A percentile compares a stretch with the other conserved stretches of the same genome.
phyloP scores from a whole-genome alignment of 75 land plant genomes.

The Picea glauca region DNA sequence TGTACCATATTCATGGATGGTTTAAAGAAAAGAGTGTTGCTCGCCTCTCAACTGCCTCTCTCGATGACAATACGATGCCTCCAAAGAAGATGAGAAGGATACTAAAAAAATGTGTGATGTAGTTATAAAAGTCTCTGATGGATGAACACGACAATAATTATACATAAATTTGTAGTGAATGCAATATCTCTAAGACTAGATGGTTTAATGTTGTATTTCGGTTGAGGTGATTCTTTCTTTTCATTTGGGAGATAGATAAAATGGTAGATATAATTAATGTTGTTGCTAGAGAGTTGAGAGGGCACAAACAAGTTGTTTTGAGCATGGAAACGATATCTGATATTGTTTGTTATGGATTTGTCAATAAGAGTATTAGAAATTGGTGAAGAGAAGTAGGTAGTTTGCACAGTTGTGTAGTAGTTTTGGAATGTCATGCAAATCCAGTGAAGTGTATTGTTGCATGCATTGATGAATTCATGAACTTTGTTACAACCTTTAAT shows the following conservation, averaged over 20 bases:
- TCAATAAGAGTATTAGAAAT: constrained; percentile 23
- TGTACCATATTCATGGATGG: no score
- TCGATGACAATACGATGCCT: no score
- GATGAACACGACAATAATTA: no score
- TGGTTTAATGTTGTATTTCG: constrained; percentile 10
- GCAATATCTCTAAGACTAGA: constrained; percentile 28
- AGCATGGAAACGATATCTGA: constrained; percentile 10
- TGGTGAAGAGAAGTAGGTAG: constrained; percentile 12
- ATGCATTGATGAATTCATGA: not conserved
- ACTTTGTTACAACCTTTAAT: constrained; percentile 12
- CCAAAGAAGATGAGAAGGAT: no score
- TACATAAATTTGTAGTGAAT: constrained; percentile 15
- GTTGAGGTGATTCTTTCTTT: not conserved
- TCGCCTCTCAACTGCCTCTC: no score
- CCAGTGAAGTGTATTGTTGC: constrained; percentile 19
- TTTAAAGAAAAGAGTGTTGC: no score
- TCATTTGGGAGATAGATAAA: not conserved
- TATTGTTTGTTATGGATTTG: constrained; percentile 14
- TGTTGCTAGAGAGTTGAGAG: constrained; percentile 10
- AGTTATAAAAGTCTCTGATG: no score
- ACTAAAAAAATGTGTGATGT: no score
- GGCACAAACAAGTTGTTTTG: constrained; percentile 19
- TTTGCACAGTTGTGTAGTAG: not conserved
- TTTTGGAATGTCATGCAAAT: constrained; percentile 16
- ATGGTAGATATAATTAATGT: not conserved